Evolutionary conservation across 2,329 filamentous ascomycete species (phyloP).

Genomic region (Catunica adiposa): DNA sequence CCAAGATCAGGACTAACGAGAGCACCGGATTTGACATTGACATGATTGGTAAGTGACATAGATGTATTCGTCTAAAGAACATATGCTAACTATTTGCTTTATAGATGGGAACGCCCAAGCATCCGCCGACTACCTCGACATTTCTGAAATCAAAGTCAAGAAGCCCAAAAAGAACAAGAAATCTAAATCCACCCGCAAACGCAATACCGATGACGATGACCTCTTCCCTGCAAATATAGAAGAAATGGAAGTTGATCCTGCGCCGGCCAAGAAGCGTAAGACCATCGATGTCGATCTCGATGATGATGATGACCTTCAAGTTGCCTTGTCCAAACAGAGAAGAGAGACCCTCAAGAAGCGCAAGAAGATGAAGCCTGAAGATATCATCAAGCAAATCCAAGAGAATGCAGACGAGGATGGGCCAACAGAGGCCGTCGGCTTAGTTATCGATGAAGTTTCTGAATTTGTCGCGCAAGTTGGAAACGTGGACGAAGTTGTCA

Average conservation of each 20-base stretch:
- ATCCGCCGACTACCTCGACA: slow-evolving; percentile 77
- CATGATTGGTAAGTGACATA: slow-evolving; percentile 39
- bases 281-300: slow-evolving; percentile 53
- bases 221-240: slow-evolving; percentile 28
- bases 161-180: slow-evolving; percentile 93
- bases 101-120: slow-evolving; percentile 10
- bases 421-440: slow-evolving; percentile 32
- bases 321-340: slow-evolving; percentile 67
- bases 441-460: slow-evolving; percentile 90
- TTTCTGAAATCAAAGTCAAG: slow-evolving; percentile 77
- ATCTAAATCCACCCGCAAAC: slow-evolving; percentile 56
- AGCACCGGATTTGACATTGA: slow-evolving; percentile 60
- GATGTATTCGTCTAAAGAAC: background rate
- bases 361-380: slow-evolving; percentile 71
- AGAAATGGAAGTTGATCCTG: slow-evolving; percentile 58
- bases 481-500: slow-evolving; percentile 42
- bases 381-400: slow-evolving; percentile 66
- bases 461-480: slow-evolving; percentile 83
- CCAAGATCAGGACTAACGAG: slow-evolving; percentile 38
- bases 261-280: slow-evolving; percentile 42
- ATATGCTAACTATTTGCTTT: background rate
- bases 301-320: slow-evolving; percentile 87
- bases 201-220: slow-evolving; percentile 46
- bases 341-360: slow-evolving; percentile 77
- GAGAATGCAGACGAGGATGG: slow-evolving; percentile 35